Evolutionary conservation across 2,329 filamentous ascomycete genomes (phyloP), one percentile per base, ranked within the genome.

Genomic region (Trichoderma asperellum): DNA sequence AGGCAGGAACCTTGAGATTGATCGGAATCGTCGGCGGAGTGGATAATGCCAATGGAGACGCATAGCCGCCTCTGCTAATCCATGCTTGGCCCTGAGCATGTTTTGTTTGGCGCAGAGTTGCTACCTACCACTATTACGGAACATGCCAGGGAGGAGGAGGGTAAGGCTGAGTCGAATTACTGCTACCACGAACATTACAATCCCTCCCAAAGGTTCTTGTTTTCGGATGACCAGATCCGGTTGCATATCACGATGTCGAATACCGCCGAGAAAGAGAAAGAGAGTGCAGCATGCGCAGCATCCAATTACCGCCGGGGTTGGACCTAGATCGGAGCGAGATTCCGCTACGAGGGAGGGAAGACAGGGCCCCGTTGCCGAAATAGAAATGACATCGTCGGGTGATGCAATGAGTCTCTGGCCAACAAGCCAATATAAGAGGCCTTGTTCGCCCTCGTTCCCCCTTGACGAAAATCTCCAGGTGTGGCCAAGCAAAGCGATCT

Each of bases 301-400:
- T 34, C n/a, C 21, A 21, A 68, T 59, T 68, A 59, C 55, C 55
- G 64, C 65, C 65, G 65, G 57, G 55, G 56, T 68, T 60, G 57
- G 57, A 61, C 65, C 65, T 60, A 61, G 65, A 68, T 60, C 65
- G 29, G 65, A 56, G 65, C 57, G 65, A 61, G 65, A 68, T 68
- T 61, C 56, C 56, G 65, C 65, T 55, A 35, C 11, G 27, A 40
- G n/a, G 53, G 52, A 29, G 24, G 18, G 27, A 34, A 12, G 34
- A 24, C 11, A 16, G 24, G 4, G 52, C 5, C 6, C 27, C 12
- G 35, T 65, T 24, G 24, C 35, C 34, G 18, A 18, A 65, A 10
- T 24, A 35, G n/a, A 43, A 57, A 37, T 32, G n/a, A 24, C 12
- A 34, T 57, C 6, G 18, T 57, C 37, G 37, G 52, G 37, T 67